Conservation (phyloP, 2,329 filamentous ascomycete genomes). For the Neofusicoccum ribis region DNA sequence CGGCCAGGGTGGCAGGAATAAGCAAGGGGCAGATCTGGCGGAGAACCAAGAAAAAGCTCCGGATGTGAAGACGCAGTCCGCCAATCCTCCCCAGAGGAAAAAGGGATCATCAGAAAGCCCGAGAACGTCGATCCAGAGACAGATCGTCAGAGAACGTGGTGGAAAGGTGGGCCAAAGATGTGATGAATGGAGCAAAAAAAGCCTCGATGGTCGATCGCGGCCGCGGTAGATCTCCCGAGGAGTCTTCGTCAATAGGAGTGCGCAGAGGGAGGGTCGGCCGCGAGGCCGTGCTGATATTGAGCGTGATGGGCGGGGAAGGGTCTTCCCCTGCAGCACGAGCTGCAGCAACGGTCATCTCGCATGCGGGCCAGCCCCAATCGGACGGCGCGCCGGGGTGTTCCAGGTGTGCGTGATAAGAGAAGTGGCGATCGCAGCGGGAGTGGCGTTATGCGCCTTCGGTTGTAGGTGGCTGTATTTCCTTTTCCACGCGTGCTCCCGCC, state of each 20-base stretch:
- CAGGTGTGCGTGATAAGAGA: background rate
- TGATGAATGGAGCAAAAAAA: background rate
- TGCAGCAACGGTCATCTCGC: background rate
- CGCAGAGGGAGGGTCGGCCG: background rate
- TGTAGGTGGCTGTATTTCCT: background rate
- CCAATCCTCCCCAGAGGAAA: background rate
- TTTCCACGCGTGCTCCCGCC: background rate
- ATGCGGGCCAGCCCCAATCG: background rate
- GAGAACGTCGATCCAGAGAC: background rate
- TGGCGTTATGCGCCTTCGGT: background rate
- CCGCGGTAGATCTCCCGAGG: background rate
- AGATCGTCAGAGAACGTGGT: background rate
- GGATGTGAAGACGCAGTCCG: background rate
- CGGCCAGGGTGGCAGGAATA: background rate
- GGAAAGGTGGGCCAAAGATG: background rate
- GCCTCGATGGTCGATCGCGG: background rate
- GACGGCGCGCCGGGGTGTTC: background rate
- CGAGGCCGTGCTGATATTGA: background rate
- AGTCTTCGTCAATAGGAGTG: background rate
- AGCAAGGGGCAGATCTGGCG: background rate
- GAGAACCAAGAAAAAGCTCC: background rate
- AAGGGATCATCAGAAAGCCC: background rate
- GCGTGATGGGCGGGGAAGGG: background rate
- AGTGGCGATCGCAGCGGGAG: conserved; percentile 3
- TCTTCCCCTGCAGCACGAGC: background rate